phyloP scores from a whole-genome alignment of 2,329 filamentous ascomycete species.

The Arthrobotrys sphaeroides region DNA sequence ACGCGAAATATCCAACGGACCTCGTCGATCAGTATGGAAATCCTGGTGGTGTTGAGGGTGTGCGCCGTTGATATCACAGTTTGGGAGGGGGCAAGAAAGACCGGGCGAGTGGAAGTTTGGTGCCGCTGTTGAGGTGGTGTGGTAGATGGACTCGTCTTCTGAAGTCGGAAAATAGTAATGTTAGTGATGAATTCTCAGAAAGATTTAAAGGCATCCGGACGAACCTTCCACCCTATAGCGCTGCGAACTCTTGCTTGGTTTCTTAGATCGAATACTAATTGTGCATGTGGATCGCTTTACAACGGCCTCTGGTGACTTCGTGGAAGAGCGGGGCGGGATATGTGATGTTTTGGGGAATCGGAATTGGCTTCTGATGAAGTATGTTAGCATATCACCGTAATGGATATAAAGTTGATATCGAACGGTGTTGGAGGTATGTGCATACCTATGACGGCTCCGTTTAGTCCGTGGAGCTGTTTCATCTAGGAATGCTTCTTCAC shows the following conservation, averaged over 20 bases:
- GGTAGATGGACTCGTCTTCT: background rate
- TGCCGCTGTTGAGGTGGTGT: background rate
- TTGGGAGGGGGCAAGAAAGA: background rate
- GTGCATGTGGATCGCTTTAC: background rate
- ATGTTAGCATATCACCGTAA: too few relatives aligned
- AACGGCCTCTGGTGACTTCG: background rate
- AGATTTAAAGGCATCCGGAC: background rate
- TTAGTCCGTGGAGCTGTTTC: background rate
- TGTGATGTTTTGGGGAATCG: slow-evolving; percentile 1
- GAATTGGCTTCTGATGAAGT: background rate
- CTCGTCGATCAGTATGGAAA: too few relatives aligned
- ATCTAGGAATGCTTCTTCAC: background rate
- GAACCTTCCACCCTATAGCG: background rate
- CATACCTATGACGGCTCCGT: background rate
- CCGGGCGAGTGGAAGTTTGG: background rate
- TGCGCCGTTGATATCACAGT: background rate
- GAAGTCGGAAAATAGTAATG: background rate
- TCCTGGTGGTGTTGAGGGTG: too few relatives aligned
- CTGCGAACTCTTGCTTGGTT: background rate
- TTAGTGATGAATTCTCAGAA: background rate
- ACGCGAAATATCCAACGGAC: slow-evolving; percentile 33
- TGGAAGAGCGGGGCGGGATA: background rate
- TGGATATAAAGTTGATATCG: background rate
- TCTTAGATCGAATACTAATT: background rate
- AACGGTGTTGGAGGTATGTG: background rate